Evolutionary conservation across 2,329 filamentous ascomycete species (phyloP), one percentile per base, ranked within the genome.

Genomic region (Lachnellula cervina): DNA sequence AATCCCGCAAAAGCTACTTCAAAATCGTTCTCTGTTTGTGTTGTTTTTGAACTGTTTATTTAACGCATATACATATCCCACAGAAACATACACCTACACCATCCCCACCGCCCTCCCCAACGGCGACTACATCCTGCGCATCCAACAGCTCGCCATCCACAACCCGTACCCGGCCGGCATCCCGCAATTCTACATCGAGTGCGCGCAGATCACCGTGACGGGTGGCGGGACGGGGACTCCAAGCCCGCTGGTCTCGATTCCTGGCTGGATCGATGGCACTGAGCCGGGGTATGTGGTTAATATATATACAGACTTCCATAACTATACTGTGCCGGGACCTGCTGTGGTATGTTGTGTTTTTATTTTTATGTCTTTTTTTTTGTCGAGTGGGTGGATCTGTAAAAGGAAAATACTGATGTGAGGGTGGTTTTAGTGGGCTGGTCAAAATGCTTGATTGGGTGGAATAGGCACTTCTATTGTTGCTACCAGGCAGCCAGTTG

Each of bases 101-200:
- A 62, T 70, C 21, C 68, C 68, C 4, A 43, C 62, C 2, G 55
- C 58, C 4, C 52, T 68, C 5, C 66, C 65, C 1, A 59, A 34
- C n/a, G 66, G 66, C 4, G 63, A 68, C 16, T 68, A 68, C 46
- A 60, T 68, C 28, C 59, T 68, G 28, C 64, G 66, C 8, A 60
- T 67, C 46, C 64, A 68, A 54, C 64, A 65, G 51, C 61, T 68
- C 25, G 66, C 40, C 9, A 67, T 68, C 54, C 66, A 68, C 52
- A 68, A 68, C 56, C 66, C 65, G 3, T 66, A 59, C 11, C 64
- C 65, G 2, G 64, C 59, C 14, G 65, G 64, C 9, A 63, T 58
- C 14, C 64, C 66, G 0, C 66, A 68, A 51, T 70, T 68, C 58
- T 70, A 70, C 43, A 63, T 68, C 43, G 57, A 56, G 14, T 69